Conservation (phyloP, 164 flowering plant genomes). For the Houttuynia cordata region DNA sequence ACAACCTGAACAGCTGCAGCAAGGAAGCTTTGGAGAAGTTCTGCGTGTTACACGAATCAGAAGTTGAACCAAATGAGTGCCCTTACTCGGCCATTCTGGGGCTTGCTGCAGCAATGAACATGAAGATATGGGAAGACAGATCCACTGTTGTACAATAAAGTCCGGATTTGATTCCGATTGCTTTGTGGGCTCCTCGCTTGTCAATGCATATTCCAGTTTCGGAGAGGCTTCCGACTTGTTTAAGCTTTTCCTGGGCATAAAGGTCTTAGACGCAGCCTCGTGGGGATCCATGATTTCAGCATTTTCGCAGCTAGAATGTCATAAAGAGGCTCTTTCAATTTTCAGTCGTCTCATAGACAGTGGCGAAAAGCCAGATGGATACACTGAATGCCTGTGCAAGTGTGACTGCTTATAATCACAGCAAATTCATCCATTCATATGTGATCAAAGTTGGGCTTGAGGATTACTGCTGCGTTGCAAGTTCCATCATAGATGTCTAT, state of each 20-base stretch:
- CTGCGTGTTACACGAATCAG: conserved; percentile 15
- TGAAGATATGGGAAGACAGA: conserved; percentile 17
- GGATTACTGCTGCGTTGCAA: conserved; percentile 21
- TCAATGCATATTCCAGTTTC: conserved; percentile 23
- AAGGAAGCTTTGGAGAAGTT: conserved; percentile 23
- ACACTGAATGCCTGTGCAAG: conserved; percentile 32
- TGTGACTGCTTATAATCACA: conserved; percentile 19
- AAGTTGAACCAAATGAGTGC: conserved; percentile 20
- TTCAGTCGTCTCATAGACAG: conserved; percentile 18
- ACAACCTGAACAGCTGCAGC: conserved; percentile 14
- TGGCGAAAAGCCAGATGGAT: conserved; percentile 40
- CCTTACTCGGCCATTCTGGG: conserved; percentile 26
- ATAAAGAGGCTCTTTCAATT: conserved; percentile 22
- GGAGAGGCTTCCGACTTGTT: conserved; percentile 18
- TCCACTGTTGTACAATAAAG: conserved; percentile 30
- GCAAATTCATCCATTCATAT: conserved; percentile 29
- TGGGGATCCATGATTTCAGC: conserved; percentile 41
- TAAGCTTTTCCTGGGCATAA: conserved; percentile 18
- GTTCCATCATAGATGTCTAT: conserved; percentile 43
- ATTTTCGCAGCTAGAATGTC: conserved; percentile 23
- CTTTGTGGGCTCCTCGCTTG: conserved; percentile 27
- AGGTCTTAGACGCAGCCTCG: conserved; percentile 23
- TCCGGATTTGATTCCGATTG: conserved; percentile 23
- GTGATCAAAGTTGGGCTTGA: conserved; percentile 34
- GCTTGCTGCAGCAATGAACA: conserved; percentile 21